phyloP scores from a whole-genome alignment of 306 rosid genomes.

The Adenanthera pavonina region DNA sequence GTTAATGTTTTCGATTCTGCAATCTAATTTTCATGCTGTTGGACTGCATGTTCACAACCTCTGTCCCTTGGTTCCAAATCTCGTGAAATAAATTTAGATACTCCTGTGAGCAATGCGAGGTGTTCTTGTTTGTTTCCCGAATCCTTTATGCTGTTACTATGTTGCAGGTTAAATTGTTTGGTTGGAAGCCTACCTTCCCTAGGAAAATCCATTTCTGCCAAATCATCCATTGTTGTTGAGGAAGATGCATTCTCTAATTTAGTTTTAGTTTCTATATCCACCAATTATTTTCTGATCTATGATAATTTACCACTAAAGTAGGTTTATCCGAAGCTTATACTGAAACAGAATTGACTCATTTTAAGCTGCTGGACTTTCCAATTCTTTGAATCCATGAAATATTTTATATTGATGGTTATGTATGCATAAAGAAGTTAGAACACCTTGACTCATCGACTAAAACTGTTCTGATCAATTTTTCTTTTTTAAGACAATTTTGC shows the following conservation, averaged over 20 bases:
- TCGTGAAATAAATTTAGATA: not conserved
- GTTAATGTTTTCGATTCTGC: conserved; percentile 6
- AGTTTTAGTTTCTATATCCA: not conserved
- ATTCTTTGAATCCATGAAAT: not conserved
- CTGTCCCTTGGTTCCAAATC: not conserved
- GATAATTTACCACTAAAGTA: not conserved
- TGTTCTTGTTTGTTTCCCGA: not conserved
- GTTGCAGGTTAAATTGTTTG: conserved; percentile 29
- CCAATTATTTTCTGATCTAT: not conserved
- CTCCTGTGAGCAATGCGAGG: not conserved
- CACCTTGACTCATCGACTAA: not conserved
- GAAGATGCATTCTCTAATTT: conserved; percentile 19
- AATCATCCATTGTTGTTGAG: conserved; percentile 14
- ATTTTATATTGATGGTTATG: conserved; percentile 17
- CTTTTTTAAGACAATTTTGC: not conserved
- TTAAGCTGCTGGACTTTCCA: conserved; percentile 4
- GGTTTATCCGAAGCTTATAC: not conserved
- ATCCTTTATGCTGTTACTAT: conserved; percentile 16
- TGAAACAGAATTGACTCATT: not conserved
- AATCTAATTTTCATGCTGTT: conserved; percentile 3
- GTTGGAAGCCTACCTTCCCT: not conserved
- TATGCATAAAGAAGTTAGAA: not conserved
- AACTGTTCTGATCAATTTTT: not conserved
- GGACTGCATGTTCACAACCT: not conserved
- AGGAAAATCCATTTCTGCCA: conserved; percentile 7